Percentiles rank a stretch among this genome's conserved stretches.
Conservation (phyloP, 2,329 filamentous ascomycete genomes). For the Chalara sp. region DNA sequence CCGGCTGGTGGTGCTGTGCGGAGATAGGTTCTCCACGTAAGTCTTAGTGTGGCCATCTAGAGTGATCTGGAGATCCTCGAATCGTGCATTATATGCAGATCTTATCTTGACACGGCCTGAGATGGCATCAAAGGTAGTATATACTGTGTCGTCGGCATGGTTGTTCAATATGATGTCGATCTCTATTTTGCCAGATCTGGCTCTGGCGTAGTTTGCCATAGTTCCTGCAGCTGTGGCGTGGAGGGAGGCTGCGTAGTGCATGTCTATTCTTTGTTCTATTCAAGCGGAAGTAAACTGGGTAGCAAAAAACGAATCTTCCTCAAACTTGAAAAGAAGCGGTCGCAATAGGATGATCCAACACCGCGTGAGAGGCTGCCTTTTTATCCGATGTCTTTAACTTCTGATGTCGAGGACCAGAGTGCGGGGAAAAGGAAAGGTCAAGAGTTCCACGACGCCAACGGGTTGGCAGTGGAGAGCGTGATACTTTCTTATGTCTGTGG, state of each 20-base stretch:
- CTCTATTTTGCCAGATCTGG: conserved; percentile 2
- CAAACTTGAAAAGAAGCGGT: no score
- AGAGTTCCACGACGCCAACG: no score
- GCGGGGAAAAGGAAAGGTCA: no score
- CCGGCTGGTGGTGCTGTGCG: conserved; percentile 14
- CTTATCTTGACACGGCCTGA: conserved; percentile 22
- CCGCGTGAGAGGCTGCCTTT: no score
- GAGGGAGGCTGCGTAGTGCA: conserved; percentile 18
- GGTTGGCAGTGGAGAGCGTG: no score
- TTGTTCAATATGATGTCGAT: conserved; percentile 23
- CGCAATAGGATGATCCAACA: no score
- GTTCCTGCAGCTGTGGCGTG: conserved; percentile 16
- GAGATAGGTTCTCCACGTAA: conserved; percentile 23
- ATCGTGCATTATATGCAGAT: conserved; percentile 20
- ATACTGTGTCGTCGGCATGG: conserved; percentile 19
- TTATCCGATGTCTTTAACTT: no score
- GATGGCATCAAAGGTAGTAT: conserved; percentile 24
- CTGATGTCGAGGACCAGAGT: no score
- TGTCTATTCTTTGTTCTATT: no score
- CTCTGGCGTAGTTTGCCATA: conserved; percentile 20
- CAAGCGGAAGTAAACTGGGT: no score
- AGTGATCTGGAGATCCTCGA: conserved; percentile 26
- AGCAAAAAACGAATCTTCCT: no score
- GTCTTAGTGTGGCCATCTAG: conserved; percentile 23
- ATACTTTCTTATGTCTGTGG: no score